phyloP scores from a whole-genome alignment of 495 filamentous ascomycete species.

The Geopyxis carbonaria region DNA sequence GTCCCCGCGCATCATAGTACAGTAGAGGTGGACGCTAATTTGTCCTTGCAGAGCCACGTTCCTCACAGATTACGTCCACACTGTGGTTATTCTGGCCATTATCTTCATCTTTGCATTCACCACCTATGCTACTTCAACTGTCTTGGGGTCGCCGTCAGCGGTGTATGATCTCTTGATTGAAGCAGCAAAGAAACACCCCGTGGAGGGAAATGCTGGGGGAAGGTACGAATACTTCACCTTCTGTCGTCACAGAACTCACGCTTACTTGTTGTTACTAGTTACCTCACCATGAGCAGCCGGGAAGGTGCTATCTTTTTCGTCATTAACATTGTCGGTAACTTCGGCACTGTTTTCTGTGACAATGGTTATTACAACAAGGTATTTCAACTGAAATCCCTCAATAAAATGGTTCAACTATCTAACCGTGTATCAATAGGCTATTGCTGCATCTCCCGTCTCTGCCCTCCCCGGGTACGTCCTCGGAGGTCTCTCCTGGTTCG shows the following conservation, averaged over 20 bases:
- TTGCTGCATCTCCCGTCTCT: slow-evolving; percentile 74
- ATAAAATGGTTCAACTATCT: no score
- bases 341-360: slow-evolving; percentile 48
- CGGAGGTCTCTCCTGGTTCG: slow-evolving; percentile 85
- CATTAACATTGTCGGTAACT: slow-evolving; percentile 80
- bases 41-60: slow-evolving; percentile 30
- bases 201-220: slow-evolving; percentile 68
- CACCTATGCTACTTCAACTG: slow-evolving; percentile 56
- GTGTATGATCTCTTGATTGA: slow-evolving; percentile 67
- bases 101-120: slow-evolving; percentile 85
- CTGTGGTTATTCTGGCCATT: slow-evolving; percentile 70
- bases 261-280: no score
- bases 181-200: slow-evolving; percentile 55
- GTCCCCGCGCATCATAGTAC: slow-evolving; percentile 27
- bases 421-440: slow-evolving; percentile 48
- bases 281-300: slow-evolving; percentile 75
- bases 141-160: slow-evolving; percentile 61
- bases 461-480: slow-evolving; percentile 87
- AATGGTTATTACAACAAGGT: slow-evolving; percentile 77
- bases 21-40: background rate
- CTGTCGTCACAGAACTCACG: no score
- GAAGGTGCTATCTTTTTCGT: slow-evolving; percentile 91
- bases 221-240: no score
- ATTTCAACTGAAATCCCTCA: no score
- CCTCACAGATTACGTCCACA: slow-evolving; percentile 70